A percentile compares a stretch with the other conserved stretches of the same genome.
These are phyloP conservation scores for Saksenaea oblongispora DNA, from an alignment of 371 early-diverging fungal genomes.

Conservation along the genomic window DNA sequence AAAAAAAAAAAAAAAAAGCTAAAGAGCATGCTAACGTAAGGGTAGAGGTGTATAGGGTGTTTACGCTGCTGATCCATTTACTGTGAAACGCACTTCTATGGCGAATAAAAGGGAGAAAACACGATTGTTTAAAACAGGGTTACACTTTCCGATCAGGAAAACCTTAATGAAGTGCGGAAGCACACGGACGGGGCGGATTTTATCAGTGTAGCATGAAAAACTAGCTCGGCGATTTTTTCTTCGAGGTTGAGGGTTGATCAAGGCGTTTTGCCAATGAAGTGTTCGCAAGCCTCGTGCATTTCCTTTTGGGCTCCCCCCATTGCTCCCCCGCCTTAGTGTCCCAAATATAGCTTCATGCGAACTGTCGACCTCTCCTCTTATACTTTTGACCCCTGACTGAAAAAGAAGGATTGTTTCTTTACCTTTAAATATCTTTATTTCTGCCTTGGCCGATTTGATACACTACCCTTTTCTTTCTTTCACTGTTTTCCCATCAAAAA, in stretches of 20 bases:
- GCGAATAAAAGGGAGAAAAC: background rate
- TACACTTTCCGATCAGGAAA: background rate
- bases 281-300: background rate
- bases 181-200: background rate
- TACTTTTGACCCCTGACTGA: background rate
- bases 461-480: slow-evolving; percentile 7
- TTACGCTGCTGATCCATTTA: background rate
- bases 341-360: background rate
- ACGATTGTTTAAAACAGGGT: slow-evolving; percentile 1
- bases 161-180: background rate
- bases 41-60: background rate
- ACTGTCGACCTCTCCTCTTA: background rate
- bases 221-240: background rate
- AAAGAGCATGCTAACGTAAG: background rate
- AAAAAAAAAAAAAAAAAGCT: background rate
- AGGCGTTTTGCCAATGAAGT: background rate
- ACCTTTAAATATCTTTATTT: background rate
- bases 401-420: background rate
- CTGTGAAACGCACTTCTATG: background rate
- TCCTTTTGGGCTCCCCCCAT: background rate
- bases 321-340: background rate
- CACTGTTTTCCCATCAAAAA: slow-evolving; percentile 7
- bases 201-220: background rate
- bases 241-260: background rate
- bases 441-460: background rate